These are phyloP conservation scores for Auriculariales sp. DNA, from an alignment of 768 basidiomycete genomes.

Conservation along the genomic window DNA sequence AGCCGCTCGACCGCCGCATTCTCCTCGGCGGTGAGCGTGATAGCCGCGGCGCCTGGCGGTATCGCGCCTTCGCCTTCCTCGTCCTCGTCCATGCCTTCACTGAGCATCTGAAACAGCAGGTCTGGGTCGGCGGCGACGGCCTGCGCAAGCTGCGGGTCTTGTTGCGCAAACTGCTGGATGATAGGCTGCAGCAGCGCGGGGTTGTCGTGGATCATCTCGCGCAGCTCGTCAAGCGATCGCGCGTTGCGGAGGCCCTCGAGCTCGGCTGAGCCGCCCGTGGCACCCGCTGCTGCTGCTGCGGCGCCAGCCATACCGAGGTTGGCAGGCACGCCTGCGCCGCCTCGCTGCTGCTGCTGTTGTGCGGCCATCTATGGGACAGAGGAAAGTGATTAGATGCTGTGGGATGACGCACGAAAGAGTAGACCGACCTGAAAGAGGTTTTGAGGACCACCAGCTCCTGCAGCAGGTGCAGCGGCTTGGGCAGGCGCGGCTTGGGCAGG, in stretches of 20 bases:
- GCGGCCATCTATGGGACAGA: conserved; percentile 43
- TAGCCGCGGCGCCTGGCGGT: conserved; percentile 40
- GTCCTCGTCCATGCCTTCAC: conserved; percentile 22
- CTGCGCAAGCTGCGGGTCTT: conserved; percentile 66
- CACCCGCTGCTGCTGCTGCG: conserved; percentile 22
- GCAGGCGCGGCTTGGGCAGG: conserved; percentile 21
- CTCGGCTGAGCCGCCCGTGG: conserved; percentile 15
- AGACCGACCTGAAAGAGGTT: conserved; percentile 73
- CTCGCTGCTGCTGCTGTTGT: conserved; percentile 39
- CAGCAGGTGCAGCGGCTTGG: conserved; percentile 21
- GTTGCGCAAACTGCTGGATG: conserved; percentile 63
- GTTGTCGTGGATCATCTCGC: conserved; percentile 58
- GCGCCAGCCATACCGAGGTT: conserved; percentile 18
- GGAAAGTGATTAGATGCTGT: not conserved
- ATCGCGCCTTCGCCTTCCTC: conserved; percentile 10
- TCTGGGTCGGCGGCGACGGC: conserved; percentile 59
- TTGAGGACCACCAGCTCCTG: conserved; percentile 39
- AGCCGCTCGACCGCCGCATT: conserved; percentile 76
- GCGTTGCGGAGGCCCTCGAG: conserved; percentile 35
- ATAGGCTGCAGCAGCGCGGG: conserved; percentile 65
- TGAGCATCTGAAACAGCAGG: conserved; percentile 48
- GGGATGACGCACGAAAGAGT: too few species aligned
- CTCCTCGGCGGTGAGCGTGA: conserved; percentile 79
- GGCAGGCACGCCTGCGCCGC: conserved; percentile 13
- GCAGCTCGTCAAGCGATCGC: conserved; percentile 58